A percentile compares a stretch with the other conserved stretches of the same genome.
Conservation (phyloP, 2,329 filamentous ascomycete genomes). For the Thermoascus crustaceus region DNA sequence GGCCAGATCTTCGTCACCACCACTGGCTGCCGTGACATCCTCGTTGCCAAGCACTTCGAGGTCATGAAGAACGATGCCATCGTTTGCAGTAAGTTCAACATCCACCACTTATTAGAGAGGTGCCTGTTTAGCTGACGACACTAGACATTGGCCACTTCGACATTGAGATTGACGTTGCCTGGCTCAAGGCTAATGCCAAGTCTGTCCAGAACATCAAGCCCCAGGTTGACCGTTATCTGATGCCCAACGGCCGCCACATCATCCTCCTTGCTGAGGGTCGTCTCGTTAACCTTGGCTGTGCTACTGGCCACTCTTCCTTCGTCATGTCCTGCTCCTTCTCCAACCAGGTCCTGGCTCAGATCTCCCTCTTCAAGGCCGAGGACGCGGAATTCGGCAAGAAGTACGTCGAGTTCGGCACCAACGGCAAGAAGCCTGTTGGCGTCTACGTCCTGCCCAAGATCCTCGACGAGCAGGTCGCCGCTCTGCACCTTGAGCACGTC, state of each 20-base stretch:
- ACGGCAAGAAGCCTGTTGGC: constrained; percentile 78
- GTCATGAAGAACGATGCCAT: constrained; percentile 95
- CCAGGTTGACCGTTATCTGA: constrained; percentile 95
- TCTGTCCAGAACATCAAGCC: constrained; percentile 98
- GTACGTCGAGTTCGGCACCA: constrained; percentile 93
- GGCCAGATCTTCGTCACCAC: constrained; percentile 99
- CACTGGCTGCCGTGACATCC: constrained; percentile 97
- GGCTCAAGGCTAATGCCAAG: constrained; percentile 94
- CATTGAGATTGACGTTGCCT: constrained; percentile 99
- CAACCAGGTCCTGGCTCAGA: constrained; percentile 99
- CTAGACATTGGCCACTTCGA: constrained; percentile 98
- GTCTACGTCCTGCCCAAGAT: constrained; percentile 99
- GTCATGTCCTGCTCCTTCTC: constrained; percentile 99
- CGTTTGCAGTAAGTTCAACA: constrained; percentile 69
- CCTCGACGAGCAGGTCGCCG: constrained; percentile 95
- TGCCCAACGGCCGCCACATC: constrained; percentile 91
- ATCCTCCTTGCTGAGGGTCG: constrained; percentile 97
- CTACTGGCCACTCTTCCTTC: constrained; percentile 98
- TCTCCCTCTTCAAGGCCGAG: constrained; percentile 90
- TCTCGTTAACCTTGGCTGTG: constrained; percentile 98
- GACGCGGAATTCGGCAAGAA: constrained; percentile 84
- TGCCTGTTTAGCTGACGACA: constrained; percentile 12
- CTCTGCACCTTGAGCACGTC: constrained; percentile 85
- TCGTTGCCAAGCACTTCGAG: constrained; percentile 86
- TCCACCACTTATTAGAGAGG: constrained; percentile 3